Evolutionary conservation across 169 alveolate species (phyloP).

Genomic region (Blepharisma undulans): DNA sequence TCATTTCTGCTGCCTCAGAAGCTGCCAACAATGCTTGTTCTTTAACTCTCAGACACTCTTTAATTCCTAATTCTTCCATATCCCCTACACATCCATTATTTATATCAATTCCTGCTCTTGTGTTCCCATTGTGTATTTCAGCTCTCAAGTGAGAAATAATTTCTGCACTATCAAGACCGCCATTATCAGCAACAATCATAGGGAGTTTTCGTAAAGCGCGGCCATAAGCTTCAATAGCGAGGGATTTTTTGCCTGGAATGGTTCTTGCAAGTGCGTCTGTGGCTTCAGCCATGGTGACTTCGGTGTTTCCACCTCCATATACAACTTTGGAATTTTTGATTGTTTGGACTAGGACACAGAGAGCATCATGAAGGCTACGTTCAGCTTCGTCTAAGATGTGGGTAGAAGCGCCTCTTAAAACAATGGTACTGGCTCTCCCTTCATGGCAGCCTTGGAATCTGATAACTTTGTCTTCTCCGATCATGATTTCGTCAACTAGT

Average conservation of each 20-base stretch:
- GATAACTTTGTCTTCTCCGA: conserved; percentile 98
- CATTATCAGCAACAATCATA: conserved; percentile 96
- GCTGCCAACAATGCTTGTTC: conserved; percentile 96
- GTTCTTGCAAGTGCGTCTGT: conserved; percentile 94
- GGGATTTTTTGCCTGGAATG: conserved; percentile 94
- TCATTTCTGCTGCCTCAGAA: conserved; percentile 99
- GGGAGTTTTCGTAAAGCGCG: conserved; percentile 97
- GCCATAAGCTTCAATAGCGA: conserved; percentile 98
- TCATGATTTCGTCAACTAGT: conserved; percentile 95
- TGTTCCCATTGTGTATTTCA: not conserved
- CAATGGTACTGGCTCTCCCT: conserved; percentile 97
- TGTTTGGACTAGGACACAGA: conserved; percentile 96
- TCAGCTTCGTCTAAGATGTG: conserved; percentile 99
- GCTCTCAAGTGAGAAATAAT: conserved; percentile 95
- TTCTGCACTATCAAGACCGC: conserved; percentile 97
- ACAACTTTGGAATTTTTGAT: conserved; percentile 91
- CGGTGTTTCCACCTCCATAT: conserved; percentile 99
- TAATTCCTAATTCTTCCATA: conserved; percentile 94
- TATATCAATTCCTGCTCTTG: conserved; percentile 81
- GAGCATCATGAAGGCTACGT: conserved; percentile 99
- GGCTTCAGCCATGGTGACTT: conserved; percentile 96
- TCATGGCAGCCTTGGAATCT: conserved; percentile 96
- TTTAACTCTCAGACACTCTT: conserved; percentile 96
- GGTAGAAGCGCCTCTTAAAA: conserved; percentile 98
- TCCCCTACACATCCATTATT: conserved; percentile 92